Percentiles rank a stretch among this genome's conserved stretches.
phyloP scores from a whole-genome alignment of 2,329 filamentous ascomycete genomes.

The Ceratocystiopsis minuta region DNA sequence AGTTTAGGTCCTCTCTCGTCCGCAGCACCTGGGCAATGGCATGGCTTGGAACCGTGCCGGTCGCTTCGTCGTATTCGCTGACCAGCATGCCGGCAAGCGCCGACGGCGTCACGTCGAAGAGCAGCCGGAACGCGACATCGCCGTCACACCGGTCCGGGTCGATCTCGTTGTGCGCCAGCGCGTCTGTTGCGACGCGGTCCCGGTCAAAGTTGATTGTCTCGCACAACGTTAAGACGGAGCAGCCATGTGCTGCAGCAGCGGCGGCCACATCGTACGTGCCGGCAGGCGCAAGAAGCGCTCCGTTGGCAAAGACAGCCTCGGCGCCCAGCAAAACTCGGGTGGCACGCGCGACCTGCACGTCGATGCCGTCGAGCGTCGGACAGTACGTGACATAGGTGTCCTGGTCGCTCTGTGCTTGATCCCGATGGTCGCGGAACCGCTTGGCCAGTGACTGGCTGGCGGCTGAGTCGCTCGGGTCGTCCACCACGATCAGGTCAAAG shows the following conservation, averaged over 20 bases:
- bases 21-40: conserved; percentile 53
- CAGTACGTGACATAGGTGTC: conserved; percentile 52
- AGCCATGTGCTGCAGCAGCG: conserved; percentile 54
- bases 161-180: conserved; percentile 87
- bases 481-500: conserved; percentile 74
- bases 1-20: conserved; percentile 37
- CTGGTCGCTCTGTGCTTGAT: neutral
- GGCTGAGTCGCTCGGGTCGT: conserved; percentile 40
- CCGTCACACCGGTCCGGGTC: conserved; percentile 49
- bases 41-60: conserved; percentile 69
- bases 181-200: conserved; percentile 75
- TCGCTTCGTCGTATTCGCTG: conserved; percentile 84
- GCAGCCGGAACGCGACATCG: conserved; percentile 36
- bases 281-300: conserved; percentile 69
- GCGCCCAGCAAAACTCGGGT: conserved; percentile 70
- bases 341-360: conserved; percentile 46
- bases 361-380: conserved; percentile 56
- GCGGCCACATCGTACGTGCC: conserved; percentile 79
- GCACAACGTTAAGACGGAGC: conserved; percentile 76
- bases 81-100: conserved; percentile 78
- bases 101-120: conserved; percentile 84
- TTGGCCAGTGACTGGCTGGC: conserved; percentile 45
- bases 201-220: conserved; percentile 87
- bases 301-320: conserved; percentile 91
- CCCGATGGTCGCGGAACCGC: conserved; percentile 27